Evolutionary conservation across 2,329 filamentous ascomycete genomes (phyloP), one percentile per base, ranked within the genome.

Genomic region (Hypomyces perniciosus): DNA sequence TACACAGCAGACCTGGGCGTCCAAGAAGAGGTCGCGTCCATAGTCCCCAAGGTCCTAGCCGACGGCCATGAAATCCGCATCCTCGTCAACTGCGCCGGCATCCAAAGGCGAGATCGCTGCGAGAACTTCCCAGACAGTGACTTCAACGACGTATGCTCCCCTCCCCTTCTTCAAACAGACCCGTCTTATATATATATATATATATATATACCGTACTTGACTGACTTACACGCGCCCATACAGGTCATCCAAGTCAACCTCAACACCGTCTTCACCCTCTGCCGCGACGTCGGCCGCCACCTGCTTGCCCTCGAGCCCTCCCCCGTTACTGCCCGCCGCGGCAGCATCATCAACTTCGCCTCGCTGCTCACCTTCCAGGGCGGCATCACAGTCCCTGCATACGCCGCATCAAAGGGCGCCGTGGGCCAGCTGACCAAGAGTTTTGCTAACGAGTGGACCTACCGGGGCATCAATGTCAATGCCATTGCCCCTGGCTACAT

Each of bases 401-500:
- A 96, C 65, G 86, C 90, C 1, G 88, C 90, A 0, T 83, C 81
- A 55, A 96, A 96, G 70, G 90, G 90, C 41, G 90, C 87, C 7
- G 84, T 96, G 0, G 85, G 82, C 5, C 90, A 95, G 71, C 69
- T 95, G 53, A 95, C 89, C 46, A 95, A 93, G 72, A 85, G 85
- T 28, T 75, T 96, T 52, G 83, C 84, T 43, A 96, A 96, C 65
- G 88, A 95, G 71, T 96, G 90, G 90, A 82, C 84, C 0, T 68
- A 74, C n/a, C 79, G 83, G 62, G 90, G 90, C 2, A 78, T 96
- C 55, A 88, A 80, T 1, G 90, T 96, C 38, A 96, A 96, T 67
- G 88, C 86, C 6, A 88, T 96, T 63, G 90, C 90, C 2, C 90
- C 90, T 0, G 90, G 90, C 0, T 96, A 96, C 68, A 88, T 95